A percentile compares a stretch with the other conserved stretches of the same genome.
Evolutionary conservation across 768 basidiomycete species (phyloP).

Genomic region (Leucosporidium yakuticum): DNA sequence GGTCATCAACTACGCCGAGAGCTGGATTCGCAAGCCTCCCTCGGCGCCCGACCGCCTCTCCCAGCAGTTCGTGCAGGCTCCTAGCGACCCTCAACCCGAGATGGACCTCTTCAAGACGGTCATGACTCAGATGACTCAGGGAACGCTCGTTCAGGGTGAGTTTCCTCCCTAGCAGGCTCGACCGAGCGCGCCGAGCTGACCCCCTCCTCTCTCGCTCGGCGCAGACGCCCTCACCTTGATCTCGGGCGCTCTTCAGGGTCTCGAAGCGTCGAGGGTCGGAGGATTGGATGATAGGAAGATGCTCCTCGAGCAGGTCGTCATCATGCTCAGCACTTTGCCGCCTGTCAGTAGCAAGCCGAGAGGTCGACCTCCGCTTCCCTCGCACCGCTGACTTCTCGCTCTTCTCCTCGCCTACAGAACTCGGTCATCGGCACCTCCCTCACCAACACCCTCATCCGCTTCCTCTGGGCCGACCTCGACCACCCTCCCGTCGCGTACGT

Average conservation of each 20-base stretch:
- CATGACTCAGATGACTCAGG: conserved; percentile 5
- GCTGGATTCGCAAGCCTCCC: no score
- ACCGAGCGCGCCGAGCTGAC: background rate
- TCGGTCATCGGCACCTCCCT: background rate
- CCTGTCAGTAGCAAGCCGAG: background rate
- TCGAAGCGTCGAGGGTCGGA: no score
- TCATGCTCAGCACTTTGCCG: background rate
- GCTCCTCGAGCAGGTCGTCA: conserved; percentile 22
- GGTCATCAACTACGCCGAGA: no score
- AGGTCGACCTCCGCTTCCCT: background rate
- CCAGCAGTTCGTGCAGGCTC: no score
- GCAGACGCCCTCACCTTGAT: no score
- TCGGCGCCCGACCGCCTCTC: no score
- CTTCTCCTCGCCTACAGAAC: background rate
- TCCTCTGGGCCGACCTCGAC: conserved; percentile 53
- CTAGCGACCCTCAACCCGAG: no score
- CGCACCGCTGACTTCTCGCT: background rate
- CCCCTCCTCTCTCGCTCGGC: background rate
- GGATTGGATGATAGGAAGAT: conserved; percentile 28
- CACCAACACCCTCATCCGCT: background rate
- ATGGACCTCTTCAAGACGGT: background rate
- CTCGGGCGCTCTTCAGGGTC: no score
- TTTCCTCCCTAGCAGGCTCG: background rate
- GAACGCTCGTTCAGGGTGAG: background rate
- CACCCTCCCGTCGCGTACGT: no score